phyloP scores from a whole-genome alignment of 179 eudicot species.

The Spergularia azorica region DNA sequence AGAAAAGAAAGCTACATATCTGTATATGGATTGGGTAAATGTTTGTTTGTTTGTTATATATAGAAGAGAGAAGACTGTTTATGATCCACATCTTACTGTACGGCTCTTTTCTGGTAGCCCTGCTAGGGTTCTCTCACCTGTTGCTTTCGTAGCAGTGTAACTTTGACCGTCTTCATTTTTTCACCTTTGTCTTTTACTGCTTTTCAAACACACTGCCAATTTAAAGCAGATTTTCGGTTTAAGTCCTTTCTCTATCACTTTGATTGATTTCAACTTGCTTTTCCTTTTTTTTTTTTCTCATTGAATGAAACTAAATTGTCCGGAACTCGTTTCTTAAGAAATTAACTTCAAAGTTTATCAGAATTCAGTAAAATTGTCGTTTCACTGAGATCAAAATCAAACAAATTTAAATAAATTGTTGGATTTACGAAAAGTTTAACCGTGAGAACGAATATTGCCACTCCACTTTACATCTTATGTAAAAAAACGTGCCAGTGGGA shows the following conservation, averaged over 20 bases:
- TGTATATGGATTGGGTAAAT: background rate
- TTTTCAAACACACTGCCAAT: background rate
- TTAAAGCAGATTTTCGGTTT: background rate
- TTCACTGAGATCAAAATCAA: too few relatives aligned
- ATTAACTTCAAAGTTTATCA: too few relatives aligned
- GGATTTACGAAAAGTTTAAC: too few relatives aligned
- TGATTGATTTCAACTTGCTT: too few relatives aligned
- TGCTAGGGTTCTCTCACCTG: constrained; percentile 45
- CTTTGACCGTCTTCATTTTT: constrained; percentile 53
- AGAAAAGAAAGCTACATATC: background rate
- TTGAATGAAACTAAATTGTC: too few relatives aligned
- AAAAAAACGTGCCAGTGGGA: too few relatives aligned
- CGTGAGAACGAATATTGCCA: too few relatives aligned
- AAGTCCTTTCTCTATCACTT: background rate
- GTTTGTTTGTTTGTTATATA: constrained; percentile 38
- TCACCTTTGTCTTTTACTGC: constrained; percentile 15
- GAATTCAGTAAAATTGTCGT: too few relatives aligned
- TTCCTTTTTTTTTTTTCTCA: too few relatives aligned
- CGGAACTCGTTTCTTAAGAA: too few relatives aligned
- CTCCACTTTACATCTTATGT: too few relatives aligned
- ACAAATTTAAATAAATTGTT: too few relatives aligned
- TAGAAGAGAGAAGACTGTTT: constrained; percentile 29
- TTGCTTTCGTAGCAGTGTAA: constrained; percentile 66
- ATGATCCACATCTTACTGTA: constrained; percentile 31
- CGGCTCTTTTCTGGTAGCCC: constrained; percentile 3